These are phyloP conservation scores for Ceriops zippeliana DNA, from an alignment of 345 rosid species.

Conservation along the genomic window DNA sequence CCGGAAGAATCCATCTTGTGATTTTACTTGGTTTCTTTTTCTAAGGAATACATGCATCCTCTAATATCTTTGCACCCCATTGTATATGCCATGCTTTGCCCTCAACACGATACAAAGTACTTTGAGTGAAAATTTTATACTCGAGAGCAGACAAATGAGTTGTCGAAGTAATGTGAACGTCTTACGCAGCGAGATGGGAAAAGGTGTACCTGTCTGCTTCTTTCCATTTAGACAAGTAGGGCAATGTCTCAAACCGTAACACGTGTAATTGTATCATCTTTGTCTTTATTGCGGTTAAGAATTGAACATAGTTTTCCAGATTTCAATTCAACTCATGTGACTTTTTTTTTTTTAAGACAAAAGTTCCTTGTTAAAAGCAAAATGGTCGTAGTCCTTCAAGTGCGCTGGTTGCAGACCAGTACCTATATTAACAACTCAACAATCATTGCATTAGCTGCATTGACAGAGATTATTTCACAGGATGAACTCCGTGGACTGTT, in stretches of 20 bases:
- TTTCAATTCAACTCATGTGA: background rate
- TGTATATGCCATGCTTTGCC: background rate
- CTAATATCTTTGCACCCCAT: background rate
- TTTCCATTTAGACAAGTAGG: no score
- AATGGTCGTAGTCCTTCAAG: no score
- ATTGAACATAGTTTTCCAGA: background rate
- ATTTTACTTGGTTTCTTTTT: background rate
- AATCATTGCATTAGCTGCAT: background rate
- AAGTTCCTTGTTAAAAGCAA: no score
- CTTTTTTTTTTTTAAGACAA: no score
- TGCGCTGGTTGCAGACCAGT: background rate
- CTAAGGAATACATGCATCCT: background rate
- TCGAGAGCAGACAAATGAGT: background rate
- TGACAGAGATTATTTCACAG: background rate
- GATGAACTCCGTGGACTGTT: no score
- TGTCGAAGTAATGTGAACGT: background rate
- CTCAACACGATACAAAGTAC: background rate
- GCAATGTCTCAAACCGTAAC: background rate
- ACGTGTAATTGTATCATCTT: constrained; percentile 8
- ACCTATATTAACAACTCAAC: background rate
- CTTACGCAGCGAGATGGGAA: background rate
- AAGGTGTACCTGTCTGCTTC: background rate
- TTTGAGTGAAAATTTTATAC: background rate
- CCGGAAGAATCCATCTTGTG: background rate
- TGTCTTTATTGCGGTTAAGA: background rate